Conservation (phyloP, 352 stramenopile genomes). For the Phytophthora hibernalis region DNA sequence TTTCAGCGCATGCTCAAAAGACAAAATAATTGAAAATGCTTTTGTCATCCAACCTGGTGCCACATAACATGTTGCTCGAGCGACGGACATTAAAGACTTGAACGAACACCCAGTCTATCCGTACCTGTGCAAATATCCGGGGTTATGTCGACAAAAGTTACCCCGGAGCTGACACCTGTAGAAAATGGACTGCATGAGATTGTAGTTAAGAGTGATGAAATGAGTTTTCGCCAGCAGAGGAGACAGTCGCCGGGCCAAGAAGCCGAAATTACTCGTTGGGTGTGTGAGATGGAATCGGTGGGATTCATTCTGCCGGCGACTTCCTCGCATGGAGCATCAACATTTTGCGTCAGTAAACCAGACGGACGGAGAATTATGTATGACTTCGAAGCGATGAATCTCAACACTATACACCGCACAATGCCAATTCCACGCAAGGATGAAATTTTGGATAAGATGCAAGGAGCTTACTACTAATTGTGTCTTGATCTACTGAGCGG, state of each 20-base stretch:
- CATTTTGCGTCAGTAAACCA: conserved; percentile 37
- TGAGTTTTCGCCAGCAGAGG: not conserved
- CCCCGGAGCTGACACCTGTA: conserved; percentile 1
- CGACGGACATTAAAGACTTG: too few relatives aligned
- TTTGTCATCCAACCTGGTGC: too few relatives aligned
- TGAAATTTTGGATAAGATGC: conserved; percentile 27
- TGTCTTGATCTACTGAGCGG: conserved; percentile 29
- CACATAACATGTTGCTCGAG: too few relatives aligned
- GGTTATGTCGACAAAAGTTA: too few relatives aligned
- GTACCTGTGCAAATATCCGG: too few relatives aligned
- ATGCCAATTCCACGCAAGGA: conserved; percentile 30
- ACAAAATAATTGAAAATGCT: too few relatives aligned
- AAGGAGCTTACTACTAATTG: conserved; percentile 27
- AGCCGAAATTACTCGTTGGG: not conserved
- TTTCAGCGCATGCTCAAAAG: too few relatives aligned
- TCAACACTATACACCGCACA: conserved; percentile 3
- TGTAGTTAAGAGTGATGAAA: not conserved
- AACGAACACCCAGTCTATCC: too few relatives aligned
- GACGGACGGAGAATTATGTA: conserved; percentile 42
- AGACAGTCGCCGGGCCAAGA: not conserved
- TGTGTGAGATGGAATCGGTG: not conserved
- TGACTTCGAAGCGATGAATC: conserved; percentile 26
- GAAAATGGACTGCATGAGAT: not conserved
- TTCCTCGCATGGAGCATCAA: conserved; percentile 10
- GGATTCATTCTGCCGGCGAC: conserved; percentile 2